Conservation (phyloP, 805 yeast species). For the Yarrowia hollandica region DNA sequence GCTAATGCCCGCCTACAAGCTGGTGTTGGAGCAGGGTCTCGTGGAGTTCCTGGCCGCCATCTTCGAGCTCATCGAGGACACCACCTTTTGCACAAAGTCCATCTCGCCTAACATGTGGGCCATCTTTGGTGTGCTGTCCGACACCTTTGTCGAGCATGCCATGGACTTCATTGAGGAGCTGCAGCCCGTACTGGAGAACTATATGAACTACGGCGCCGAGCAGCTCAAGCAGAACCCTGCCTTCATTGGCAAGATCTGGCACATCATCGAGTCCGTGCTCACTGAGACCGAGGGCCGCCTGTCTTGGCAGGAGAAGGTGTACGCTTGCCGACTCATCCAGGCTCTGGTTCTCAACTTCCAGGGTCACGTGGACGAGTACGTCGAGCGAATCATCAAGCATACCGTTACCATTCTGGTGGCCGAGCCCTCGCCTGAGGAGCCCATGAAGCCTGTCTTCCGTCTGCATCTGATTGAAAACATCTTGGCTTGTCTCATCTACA, state of each 20-base stretch:
- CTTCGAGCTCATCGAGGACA: conserved; percentile 71
- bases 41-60: conserved; percentile 76
- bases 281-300: conserved; percentile 48
- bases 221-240: conserved; percentile 51
- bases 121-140: conserved; percentile 55
- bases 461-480: conserved; percentile 61
- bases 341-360: conserved; percentile 62
- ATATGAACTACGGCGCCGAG: conserved; percentile 58
- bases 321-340: conserved; percentile 64
- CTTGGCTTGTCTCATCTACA: conserved; percentile 62
- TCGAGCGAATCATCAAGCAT: conserved; percentile 49
- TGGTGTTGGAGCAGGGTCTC: conserved; percentile 63
- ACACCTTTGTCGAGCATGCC: conserved; percentile 45
- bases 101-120: conserved; percentile 77
- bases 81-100: conserved; percentile 58
- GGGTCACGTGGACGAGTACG: conserved; percentile 48
- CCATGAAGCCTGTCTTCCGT: conserved; percentile 45
- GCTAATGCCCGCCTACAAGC: conserved; percentile 66
- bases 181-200: conserved; percentile 71
- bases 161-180: conserved; percentile 74
- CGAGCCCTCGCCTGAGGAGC: conserved; percentile 39
- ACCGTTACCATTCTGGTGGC: conserved; percentile 46
- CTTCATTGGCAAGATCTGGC: conserved; percentile 52
- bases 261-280: conserved; percentile 47
- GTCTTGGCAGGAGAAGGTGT: conserved; percentile 57